Evolutionary conservation across 305 asterid species (phyloP), one percentile per base, ranked within the genome.

Genomic region (Fraxinus nigra): DNA sequence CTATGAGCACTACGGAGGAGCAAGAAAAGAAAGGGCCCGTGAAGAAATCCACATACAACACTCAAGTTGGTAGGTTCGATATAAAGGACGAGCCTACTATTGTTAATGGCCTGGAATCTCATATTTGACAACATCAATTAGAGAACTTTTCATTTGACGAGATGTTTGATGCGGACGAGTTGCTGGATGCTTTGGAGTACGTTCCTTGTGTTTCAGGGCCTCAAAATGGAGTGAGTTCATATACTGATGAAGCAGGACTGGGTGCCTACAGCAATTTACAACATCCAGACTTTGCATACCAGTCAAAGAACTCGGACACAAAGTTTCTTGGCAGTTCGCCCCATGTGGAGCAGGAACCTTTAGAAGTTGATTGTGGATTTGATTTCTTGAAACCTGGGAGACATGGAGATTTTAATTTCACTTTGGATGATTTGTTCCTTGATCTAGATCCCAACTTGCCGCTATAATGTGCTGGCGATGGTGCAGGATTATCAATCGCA

Each of bases 141-240:
- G 81, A 84, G 38, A 37, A 70, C 10, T 40, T 81, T 10, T 22
- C 76, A 9, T 46, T 37, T 82, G 86, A 79, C 11, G 89, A 85
- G 78, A 51, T 79, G 86, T 85, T 88, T 79, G 87, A 85, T 48
- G 83, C 78, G 33, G 88, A 88, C 0, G 89, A 88, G 40, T 72
- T 86, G 22, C 40, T 88, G 75, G 77, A n/a, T 26, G 75, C 75
- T 28, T 67, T 67, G 26, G 65, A 54, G 1, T 54, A n/a, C 65
- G 10, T n/a, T 54, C 65, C 65, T 54, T 7, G 9, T 5, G 63
- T 54, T 54, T 54, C 63, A 54, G 10, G 65, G 65, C 24, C 65
- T 54, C 65, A 54, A 54, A 54, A 54, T 54, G 65, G 65, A n/a
- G 24, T n/a, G 9, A 16, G 9, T 54, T 54, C 65, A 54, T 16